phyloP scores from a whole-genome alignment of 306 rosid genomes.

The Parietaria judaica region DNA sequence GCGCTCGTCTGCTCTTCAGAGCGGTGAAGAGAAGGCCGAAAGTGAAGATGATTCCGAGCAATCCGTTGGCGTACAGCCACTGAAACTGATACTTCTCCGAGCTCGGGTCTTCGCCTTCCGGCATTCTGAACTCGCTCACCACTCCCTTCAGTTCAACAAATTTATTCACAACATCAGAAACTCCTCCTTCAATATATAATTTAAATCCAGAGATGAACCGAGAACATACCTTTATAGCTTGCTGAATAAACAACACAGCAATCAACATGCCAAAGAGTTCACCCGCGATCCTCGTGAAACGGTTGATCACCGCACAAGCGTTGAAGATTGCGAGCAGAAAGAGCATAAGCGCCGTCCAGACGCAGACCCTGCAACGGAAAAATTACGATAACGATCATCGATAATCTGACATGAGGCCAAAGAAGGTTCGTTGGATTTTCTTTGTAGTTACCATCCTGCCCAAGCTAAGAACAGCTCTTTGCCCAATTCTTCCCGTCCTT shows the following conservation, averaged over 20 bases:
- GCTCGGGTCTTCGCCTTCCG: slow-evolving; percentile 38
- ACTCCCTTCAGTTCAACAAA: slow-evolving; percentile 38
- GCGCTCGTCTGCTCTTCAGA: slow-evolving; percentile 68
- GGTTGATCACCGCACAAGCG: slow-evolving; percentile 57
- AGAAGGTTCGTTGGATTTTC: background rate
- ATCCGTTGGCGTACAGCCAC: slow-evolving; percentile 69
- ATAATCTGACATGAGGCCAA: background rate
- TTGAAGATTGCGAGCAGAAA: slow-evolving; percentile 69
- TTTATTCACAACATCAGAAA: background rate
- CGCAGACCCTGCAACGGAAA: slow-evolving; percentile 58
- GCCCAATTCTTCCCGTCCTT: slow-evolving; percentile 52
- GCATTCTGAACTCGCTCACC: slow-evolving; percentile 55
- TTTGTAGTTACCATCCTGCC: slow-evolving; percentile 67
- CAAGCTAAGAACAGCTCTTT: slow-evolving; percentile 59
- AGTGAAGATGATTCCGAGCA: slow-evolving; percentile 63
- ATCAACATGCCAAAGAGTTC: slow-evolving; percentile 88
- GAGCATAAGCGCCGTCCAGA: slow-evolving; percentile 75
- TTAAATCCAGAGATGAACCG: background rate
- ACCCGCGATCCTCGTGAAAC: slow-evolving; percentile 80
- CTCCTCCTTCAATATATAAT: background rate
- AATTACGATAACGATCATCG: background rate
- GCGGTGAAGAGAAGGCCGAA: slow-evolving; percentile 67
- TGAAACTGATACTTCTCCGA: slow-evolving; percentile 38
- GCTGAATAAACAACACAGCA: slow-evolving; percentile 68
- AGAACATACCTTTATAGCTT: slow-evolving; percentile 66